A percentile compares a stretch with the other conserved stretches of the same genome.
These are phyloP conservation scores for Daphne laureola DNA, from an alignment of 441 rosid genomes.

Conservation along the genomic window DNA sequence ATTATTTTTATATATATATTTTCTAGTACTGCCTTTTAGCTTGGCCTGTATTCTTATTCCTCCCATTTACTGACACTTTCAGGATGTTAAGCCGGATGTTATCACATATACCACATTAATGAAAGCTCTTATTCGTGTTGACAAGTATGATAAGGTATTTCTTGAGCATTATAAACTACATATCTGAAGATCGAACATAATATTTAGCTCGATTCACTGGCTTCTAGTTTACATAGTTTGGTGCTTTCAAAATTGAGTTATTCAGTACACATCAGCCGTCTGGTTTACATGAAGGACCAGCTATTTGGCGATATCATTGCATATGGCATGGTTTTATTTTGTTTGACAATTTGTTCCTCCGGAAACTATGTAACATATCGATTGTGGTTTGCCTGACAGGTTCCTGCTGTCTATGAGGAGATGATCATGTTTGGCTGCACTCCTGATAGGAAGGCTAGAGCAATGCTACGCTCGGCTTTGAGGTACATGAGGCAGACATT, in stretches of 20 bases:
- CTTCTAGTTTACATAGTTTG: background rate
- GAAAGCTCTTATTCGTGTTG: conserved; percentile 89
- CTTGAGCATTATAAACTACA: background rate
- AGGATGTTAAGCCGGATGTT: conserved; percentile 87
- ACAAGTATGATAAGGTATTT: conserved; percentile 69
- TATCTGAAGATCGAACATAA: conserved; percentile 1
- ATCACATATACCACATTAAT: conserved; percentile 91
- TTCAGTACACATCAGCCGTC: too few relatives aligned
- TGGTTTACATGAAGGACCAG: too few relatives aligned
- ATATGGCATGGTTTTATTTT: too few relatives aligned
- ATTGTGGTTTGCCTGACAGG: conserved; percentile 42
- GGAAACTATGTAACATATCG: too few relatives aligned
- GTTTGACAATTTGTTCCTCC: too few relatives aligned
- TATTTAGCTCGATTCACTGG: background rate
- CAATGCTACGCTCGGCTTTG: conserved; percentile 92
- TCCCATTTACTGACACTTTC: conserved; percentile 24
- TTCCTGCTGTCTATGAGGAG: conserved; percentile 85
- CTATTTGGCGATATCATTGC: too few relatives aligned
- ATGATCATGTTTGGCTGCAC: conserved; percentile 81
- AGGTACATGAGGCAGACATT: conserved; percentile 81
- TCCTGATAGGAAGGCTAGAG: conserved; percentile 92
- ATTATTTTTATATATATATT: background rate
- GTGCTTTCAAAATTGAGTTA: too few relatives aligned
- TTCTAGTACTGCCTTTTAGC: background rate
- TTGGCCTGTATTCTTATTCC: conserved; percentile 12